A percentile compares a stretch with the other conserved stretches of the same genome.
Evolutionary conservation across 1,284 basidiomycete species (phyloP).

Genomic region (Rhizoctonia solani): DNA sequence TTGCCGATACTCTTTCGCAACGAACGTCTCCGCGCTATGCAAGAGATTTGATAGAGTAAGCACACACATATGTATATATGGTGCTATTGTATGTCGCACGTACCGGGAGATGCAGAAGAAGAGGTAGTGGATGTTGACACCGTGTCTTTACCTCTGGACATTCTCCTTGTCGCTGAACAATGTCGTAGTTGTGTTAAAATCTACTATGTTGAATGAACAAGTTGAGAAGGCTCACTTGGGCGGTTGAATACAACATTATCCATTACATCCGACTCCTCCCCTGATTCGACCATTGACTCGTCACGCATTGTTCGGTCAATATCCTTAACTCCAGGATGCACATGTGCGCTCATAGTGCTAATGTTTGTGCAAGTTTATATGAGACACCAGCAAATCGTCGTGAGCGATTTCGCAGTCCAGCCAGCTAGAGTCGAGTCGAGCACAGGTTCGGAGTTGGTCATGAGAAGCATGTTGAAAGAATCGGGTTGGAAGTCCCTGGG

Average conservation of each 20-base stretch:
- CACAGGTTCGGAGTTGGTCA: slow-evolving; percentile 9
- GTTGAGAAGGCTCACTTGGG: slow-evolving; percentile 4
- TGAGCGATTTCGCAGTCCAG: not conserved
- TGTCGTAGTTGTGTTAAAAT: not conserved
- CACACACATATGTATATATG: not conserved
- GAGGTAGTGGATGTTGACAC: not conserved
- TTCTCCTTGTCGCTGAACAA: slow-evolving; percentile 2
- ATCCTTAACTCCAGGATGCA: not conserved
- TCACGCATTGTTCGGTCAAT: slow-evolving; percentile 16
- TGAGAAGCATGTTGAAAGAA: slow-evolving; percentile 30
- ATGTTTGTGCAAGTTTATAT: not conserved
- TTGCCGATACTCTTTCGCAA: slow-evolving; percentile 5
- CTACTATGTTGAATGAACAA: not conserved
- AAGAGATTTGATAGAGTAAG: not conserved
- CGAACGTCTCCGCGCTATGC: slow-evolving; percentile 7
- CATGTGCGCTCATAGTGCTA: too few species aligned
- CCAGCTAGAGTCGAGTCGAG: not conserved
- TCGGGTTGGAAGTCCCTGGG: slow-evolving; percentile 2
- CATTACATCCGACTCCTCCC: slow-evolving; percentile 32
- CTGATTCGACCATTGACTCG: slow-evolving; percentile 5
- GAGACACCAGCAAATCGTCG: not conserved
- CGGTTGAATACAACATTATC: slow-evolving; percentile 30
- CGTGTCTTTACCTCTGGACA: not conserved
- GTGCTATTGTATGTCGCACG: not conserved
- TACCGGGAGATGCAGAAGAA: not conserved